Conservation (phyloP, 495 filamentous ascomycete species). For the Trichoderma virens region DNA sequence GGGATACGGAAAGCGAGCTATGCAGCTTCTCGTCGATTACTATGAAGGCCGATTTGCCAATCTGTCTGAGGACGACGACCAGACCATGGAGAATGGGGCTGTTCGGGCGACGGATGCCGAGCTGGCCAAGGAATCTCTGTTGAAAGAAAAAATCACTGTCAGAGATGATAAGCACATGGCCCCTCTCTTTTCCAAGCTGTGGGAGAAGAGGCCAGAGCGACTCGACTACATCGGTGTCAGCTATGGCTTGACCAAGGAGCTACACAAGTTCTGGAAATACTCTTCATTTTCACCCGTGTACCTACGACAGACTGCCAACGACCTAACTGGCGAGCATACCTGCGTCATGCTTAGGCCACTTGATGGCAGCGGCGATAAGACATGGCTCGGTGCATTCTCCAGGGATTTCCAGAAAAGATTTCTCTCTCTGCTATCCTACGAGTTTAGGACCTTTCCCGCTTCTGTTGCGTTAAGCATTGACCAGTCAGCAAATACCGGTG, state of each 20-base stretch:
- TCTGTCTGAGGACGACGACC: constrained; percentile 55
- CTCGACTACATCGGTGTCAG: constrained; percentile 94
- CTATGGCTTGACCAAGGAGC: constrained; percentile 78
- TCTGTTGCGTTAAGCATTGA: constrained; percentile 79
- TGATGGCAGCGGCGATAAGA: constrained; percentile 53
- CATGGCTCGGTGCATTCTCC: constrained; percentile 84
- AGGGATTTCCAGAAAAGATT: constrained; percentile 91
- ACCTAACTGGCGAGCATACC: constrained; percentile 93
- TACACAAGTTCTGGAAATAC: constrained; percentile 97
- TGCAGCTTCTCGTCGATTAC: constrained; percentile 81
- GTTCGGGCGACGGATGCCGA: constrained; percentile 79
- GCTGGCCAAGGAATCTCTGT: constrained; percentile 65
- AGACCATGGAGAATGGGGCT: constrained; percentile 50
- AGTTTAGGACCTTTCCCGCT: constrained; percentile 80
- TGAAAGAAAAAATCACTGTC: constrained; percentile 81
- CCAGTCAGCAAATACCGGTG: constrained; percentile 72
- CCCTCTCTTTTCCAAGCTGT: constrained; percentile 82
- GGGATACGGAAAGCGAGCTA: constrained; percentile 88
- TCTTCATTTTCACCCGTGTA: constrained; percentile 85
- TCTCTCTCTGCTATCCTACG: constrained; percentile 77
- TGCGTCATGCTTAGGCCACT: constrained; percentile 92
- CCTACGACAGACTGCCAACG: constrained; percentile 89
- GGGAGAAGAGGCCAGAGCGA: constrained; percentile 68
- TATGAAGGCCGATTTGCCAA: constrained; percentile 90
- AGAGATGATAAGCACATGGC: constrained; percentile 88